These are phyloP conservation scores for Phaffia australis DNA, from an alignment of 768 basidiomycete genomes.

Conservation along the genomic window DNA sequence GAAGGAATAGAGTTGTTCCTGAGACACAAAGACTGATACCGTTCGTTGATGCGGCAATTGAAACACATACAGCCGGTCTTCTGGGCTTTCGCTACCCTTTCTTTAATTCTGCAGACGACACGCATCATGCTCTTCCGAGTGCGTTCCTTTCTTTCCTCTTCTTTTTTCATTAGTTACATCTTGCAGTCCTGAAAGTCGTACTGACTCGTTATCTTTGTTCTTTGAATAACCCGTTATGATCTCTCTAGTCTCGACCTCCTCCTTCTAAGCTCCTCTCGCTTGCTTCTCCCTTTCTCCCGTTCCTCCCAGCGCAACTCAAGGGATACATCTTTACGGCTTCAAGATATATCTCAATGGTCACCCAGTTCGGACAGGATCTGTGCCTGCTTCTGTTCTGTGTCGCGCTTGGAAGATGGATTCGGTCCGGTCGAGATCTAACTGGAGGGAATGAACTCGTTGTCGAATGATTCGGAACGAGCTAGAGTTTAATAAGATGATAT, in stretches of 20 bases:
- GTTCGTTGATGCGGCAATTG: too few relatives aligned
- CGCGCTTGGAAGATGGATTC: slow-evolving; percentile 20
- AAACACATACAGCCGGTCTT: slow-evolving; percentile 34
- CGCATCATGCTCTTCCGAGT: slow-evolving; percentile 37
- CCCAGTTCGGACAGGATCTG: slow-evolving; percentile 36
- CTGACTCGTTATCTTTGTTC: background rate
- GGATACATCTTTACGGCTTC: slow-evolving; percentile 34
- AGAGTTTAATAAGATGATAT: too few relatives aligned
- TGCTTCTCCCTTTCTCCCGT: slow-evolving; percentile 35
- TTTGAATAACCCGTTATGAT: slow-evolving; percentile 7
- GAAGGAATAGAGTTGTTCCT: too few relatives aligned
- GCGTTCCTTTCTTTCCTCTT: slow-evolving; percentile 11
- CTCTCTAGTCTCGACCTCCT: slow-evolving; percentile 33
- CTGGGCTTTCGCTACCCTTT: slow-evolving; percentile 38
- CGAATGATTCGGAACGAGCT: too few relatives aligned
- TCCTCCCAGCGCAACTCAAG: slow-evolving; percentile 36
- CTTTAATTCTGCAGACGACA: slow-evolving; percentile 37
- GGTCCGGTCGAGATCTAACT: too few relatives aligned
- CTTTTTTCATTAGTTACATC: background rate
- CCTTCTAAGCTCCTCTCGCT: slow-evolving; percentile 33
- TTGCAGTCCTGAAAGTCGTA: background rate
- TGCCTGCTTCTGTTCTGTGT: slow-evolving; percentile 33
- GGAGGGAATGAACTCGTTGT: too few relatives aligned
- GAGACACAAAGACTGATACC: too few relatives aligned
- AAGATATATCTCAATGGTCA: slow-evolving; percentile 33